Conservation (phyloP, 768 basidiomycete species). For the Gyrodon lividus region DNA sequence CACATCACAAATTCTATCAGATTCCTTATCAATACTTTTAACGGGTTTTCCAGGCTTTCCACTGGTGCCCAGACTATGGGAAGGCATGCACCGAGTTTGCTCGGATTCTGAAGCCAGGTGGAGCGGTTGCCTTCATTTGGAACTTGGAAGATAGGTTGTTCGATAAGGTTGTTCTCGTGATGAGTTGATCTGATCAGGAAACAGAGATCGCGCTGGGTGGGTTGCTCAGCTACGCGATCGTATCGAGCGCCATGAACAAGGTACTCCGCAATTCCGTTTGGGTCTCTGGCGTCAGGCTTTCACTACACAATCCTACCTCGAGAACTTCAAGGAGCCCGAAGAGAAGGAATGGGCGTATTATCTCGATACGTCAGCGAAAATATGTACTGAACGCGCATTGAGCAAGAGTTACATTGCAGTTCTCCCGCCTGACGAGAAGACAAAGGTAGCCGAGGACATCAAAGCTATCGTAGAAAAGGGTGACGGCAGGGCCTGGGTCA, state of each 20-base stretch:
- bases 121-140: conserved; percentile 77
- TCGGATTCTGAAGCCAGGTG: conserved; percentile 76
- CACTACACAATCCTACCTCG: conserved; percentile 56
- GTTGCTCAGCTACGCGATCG: conserved; percentile 68
- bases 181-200: neutral
- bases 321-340: conserved; percentile 56
- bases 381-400: conserved; percentile 61
- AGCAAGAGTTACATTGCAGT: conserved; percentile 87
- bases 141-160: conserved; percentile 81
- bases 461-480: conserved; percentile 55
- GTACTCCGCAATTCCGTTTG: conserved; percentile 81
- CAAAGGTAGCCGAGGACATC: conserved; percentile 49
- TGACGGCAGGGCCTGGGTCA: conserved; percentile 71
- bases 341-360: conserved; percentile 56
- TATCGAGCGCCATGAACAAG: conserved; percentile 66
- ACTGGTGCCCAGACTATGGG: conserved; percentile 87
- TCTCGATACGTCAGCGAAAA: conserved; percentile 52
- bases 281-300: conserved; percentile 74
- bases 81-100: conserved; percentile 73
- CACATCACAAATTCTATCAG: neutral
- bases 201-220: conserved; percentile 65
- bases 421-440: conserved; percentile 56
- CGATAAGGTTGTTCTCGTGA: neutral
- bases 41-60: conserved; percentile 64
- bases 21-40: conserved; percentile 6